Evolutionary conservation across 148 eudicot species (phyloP), one percentile per base, ranked within the genome.

Genomic region (Cornus florida): DNA sequence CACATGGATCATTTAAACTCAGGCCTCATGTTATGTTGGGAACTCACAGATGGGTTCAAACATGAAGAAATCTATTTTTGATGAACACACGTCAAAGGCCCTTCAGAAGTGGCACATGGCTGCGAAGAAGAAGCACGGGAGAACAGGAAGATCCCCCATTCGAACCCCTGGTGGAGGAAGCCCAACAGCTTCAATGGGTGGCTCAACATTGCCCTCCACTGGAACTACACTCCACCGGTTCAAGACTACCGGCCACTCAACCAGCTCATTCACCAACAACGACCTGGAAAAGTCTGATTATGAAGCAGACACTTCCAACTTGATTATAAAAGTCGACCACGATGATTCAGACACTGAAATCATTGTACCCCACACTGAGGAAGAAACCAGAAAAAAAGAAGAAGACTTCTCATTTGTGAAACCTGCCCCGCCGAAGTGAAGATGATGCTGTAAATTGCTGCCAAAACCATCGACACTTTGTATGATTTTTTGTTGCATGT

Each of bases 21-120:
- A n/a, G n/a, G n/a, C n/a, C n/a, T n/a, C n/a, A n/a, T 65, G 31
- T 62, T 57, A 33, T 76, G 70, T 64, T 81, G 74, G 75, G 72
- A n/a, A 70, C 59, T 69, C 70, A 53, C 89, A 96, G 98, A 95
- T 95, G 99, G 99, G 99, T 7, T 93, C 99, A 19, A 65, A 85
- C 78, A 89, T 95, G 97, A 93, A 95, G 88, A 92, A 81, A 79
- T 76, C 97, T 0, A 85, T 93, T 62, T 95, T 95, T 70, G 99
- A 93, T 72, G 97, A 95, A 79, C 99, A 93, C 79, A 95, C 99
- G 24, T 82, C 93, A 16, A 91, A 87, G 65, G 98, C 97, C 69
- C 84, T 95, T 0, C 89, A 86, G 82, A 87, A 85, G 32, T 95
- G 98, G 97, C 98, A 86, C 79, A 89, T 69, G 84, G 88, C 82